Evolutionary conservation across 805 yeast species (phyloP).

Genomic region (Ogataea saltuana): DNA sequence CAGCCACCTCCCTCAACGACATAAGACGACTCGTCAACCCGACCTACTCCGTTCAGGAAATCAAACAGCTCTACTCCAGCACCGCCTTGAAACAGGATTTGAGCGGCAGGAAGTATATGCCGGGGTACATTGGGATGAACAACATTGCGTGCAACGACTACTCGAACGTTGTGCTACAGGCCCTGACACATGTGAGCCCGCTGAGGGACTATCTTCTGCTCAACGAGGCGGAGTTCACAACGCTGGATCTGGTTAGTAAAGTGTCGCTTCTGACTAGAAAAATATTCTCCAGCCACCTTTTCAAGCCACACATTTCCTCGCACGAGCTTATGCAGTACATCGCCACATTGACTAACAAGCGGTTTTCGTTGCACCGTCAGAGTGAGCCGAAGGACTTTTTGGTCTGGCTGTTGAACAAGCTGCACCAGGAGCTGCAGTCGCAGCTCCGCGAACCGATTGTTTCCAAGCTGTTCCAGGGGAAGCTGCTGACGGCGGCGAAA

Average conservation of each 20-base stretch:
- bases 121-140: conserved; percentile 69
- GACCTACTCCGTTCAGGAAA: conserved; percentile 38
- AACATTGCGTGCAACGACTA: conserved; percentile 53
- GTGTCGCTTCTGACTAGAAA: conserved; percentile 53
- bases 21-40: conserved; percentile 58
- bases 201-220: conserved; percentile 50
- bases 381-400: conserved; percentile 58
- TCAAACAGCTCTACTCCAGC: conserved; percentile 34
- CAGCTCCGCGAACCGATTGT: conserved; percentile 30
- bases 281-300: conserved; percentile 63
- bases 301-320: conserved; percentile 64
- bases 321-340: conserved; percentile 60
- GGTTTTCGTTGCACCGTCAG: conserved; percentile 40
- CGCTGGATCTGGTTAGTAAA: conserved; percentile 42
- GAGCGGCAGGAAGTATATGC: conserved; percentile 46
- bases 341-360: conserved; percentile 43
- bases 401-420: conserved; percentile 56
- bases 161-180: conserved; percentile 57
- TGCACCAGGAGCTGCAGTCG: conserved; percentile 35
- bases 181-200: conserved; percentile 52
- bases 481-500: conserved; percentile 31
- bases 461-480: conserved; percentile 53
- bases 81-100: conserved; percentile 41
- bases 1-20: conserved; percentile 45
- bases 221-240: conserved; percentile 18